Evolutionary conservation across 108 stramenopile species (phyloP).

Genomic region (Conticribra weissflogii): DNA sequence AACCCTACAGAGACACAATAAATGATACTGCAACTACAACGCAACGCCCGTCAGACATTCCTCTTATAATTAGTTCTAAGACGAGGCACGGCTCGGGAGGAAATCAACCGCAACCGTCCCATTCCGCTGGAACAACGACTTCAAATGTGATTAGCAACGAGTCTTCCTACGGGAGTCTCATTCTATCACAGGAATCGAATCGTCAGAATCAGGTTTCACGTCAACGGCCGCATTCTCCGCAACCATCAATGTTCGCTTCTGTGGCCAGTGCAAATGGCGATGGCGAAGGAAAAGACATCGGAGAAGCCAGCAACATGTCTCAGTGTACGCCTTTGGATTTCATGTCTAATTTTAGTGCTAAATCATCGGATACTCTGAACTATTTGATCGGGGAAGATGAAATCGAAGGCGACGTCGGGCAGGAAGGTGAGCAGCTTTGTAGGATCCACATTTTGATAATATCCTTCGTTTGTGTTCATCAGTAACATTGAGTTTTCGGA

Average conservation of each 20-base stretch:
- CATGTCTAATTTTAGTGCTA: slow-evolving; percentile 28
- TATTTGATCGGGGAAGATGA: slow-evolving; percentile 41
- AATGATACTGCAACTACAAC: not conserved
- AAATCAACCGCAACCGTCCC: slow-evolving; percentile 17
- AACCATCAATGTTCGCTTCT: not conserved
- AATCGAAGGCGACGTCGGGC: slow-evolving; percentile 46
- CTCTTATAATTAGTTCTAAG: slow-evolving; percentile 18
- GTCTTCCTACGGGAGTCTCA: too few species aligned
- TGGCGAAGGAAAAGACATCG: not conserved
- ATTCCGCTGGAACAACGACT: too few species aligned
- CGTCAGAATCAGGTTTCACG: too few species aligned
- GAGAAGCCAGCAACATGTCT: not conserved
- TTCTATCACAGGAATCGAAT: too few species aligned
- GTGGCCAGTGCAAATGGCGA: too few species aligned
- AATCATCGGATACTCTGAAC: slow-evolving; percentile 30
- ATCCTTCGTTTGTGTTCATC: too few species aligned
- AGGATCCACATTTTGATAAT: too few species aligned
- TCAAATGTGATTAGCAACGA: too few species aligned
- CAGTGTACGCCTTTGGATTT: slow-evolving; percentile 27
- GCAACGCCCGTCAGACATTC: not conserved
- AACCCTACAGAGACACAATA: too few species aligned
- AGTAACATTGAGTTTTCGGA: too few species aligned
- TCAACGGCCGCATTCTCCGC: too few species aligned
- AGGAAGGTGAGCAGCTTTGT: slow-evolving; percentile 29
- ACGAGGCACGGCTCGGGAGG: slow-evolving; percentile 3